Base-by-base conservation (phyloP, 1,139 yeast species). In the Taphrina sp. region DNA sequence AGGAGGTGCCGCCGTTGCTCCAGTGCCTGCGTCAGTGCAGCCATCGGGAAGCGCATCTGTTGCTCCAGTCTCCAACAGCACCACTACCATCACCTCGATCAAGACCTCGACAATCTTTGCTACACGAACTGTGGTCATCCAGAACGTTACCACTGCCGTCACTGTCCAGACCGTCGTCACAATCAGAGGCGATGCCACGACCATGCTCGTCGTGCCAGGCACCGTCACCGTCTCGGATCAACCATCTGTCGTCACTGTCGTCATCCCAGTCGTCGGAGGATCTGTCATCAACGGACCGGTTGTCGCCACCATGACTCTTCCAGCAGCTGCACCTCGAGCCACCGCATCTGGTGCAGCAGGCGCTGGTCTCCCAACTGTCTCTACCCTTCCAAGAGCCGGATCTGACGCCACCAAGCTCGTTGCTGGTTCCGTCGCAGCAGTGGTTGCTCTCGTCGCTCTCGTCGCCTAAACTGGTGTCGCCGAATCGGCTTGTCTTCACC, bases 251-350 rank as follows among this genome's bases (percentile, higher is more conserved):
- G 29, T 43, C 38, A 29, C 14, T 38, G 47, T 31, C 47, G 47
- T 31, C 47, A 43, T 43, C 38, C 47, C 47, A 10, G 47, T 43
- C 38, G 47, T 43, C 19, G 47, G 20, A 29, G 47, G 47, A 43
- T 31, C 47, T 23, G 47, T 43, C 47, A 29, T 43, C 29, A 43
- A 29, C 29, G 14, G 20, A 26, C 10, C 31, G 7, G 14, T n/a
- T 19, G 47, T 31, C 26, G 47, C 19, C 8, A 29, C 47, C 5
- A 43, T 43, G 47, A 43, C 47, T 20, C 29, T 43, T 20, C 7
- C 16, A 5, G 37, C 19, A 5, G 37, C 37, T 34, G 16, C 16
- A 5, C 14, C 37, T 34, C 19, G 16, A 8, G 16, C 37, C 14
- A 16, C 16, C 19, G 16, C 37, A 8, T 7, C 37, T 10, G 22